Evolutionary conservation across 768 basidiomycete species (phyloP).

Genomic region (Pleurotus eryngii): DNA sequence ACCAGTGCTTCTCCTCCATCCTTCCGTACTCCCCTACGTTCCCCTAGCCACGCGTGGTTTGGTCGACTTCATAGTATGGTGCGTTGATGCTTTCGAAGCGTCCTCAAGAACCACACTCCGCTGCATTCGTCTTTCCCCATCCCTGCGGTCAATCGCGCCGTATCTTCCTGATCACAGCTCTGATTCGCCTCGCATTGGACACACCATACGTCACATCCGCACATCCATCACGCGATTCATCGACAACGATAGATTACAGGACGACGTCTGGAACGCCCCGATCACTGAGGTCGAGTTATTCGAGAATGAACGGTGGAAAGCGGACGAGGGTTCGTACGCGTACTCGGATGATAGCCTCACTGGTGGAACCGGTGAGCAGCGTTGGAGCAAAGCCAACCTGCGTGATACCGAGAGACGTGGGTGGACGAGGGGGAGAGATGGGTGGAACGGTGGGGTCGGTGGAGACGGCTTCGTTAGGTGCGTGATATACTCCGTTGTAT

Average conservation of each 20-base stretch:
- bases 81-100: background rate
- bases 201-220: slow-evolving; percentile 8
- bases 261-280: slow-evolving; percentile 62
- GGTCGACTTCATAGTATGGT: background rate
- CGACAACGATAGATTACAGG: slow-evolving; percentile 65
- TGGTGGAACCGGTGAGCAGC: slow-evolving; percentile 3
- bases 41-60: slow-evolving; percentile 18
- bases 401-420: slow-evolving; percentile 45
- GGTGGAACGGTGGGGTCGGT: slow-evolving; percentile 55
- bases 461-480: slow-evolving; percentile 59
- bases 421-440: slow-evolving; percentile 74
- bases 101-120: too few species aligned
- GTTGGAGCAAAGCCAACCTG: slow-evolving; percentile 45
- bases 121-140: background rate
- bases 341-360: background rate
- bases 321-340: background rate
- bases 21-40: slow-evolving; percentile 31
- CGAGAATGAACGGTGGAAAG: slow-evolving; percentile 70
- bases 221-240: slow-evolving; percentile 37
- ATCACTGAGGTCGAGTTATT: slow-evolving; percentile 70
- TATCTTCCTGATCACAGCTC: background rate
- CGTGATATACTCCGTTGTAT: slow-evolving; percentile 18
- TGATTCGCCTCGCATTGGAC: background rate
- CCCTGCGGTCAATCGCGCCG: background rate
- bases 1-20: slow-evolving; percentile 54